These are phyloP conservation scores for Aspergillus neoniger DNA, from an alignment of 2,329 filamentous ascomycete species.

Conservation along the genomic window DNA sequence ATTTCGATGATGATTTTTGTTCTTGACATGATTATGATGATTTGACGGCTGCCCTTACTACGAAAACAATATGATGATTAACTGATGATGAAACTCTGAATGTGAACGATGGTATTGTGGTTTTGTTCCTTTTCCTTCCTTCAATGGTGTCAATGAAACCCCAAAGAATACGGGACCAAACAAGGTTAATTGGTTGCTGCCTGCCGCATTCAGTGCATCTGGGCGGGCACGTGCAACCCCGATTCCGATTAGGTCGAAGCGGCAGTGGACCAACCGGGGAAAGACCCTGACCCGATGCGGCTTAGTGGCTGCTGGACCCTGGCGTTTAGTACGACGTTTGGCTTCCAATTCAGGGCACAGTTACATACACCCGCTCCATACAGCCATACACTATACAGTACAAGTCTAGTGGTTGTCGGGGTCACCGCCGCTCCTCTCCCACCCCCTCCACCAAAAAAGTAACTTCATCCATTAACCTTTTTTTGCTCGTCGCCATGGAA, in stretches of 20 bases:
- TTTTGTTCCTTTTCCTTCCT: background rate
- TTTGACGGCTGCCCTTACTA: slow-evolving; percentile 1
- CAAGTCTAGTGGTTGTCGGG: slow-evolving; percentile 20
- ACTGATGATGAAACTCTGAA: background rate
- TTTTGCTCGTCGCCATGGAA: background rate
- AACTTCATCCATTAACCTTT: background rate
- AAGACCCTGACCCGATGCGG: background rate
- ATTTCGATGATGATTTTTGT: slow-evolving; percentile 1
- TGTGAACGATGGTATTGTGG: background rate
- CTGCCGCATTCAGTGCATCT: background rate
- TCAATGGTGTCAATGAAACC: too few species aligned
- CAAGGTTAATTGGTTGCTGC: background rate
- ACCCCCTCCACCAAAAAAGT: background rate
- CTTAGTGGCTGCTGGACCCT: slow-evolving; percentile 1
- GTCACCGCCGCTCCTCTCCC: slow-evolving; percentile 19
- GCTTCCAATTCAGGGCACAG: background rate
- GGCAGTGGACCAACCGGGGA: background rate
- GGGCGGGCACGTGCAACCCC: background rate
- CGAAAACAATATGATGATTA: background rate
- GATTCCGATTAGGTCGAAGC: background rate
- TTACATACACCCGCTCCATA: background rate
- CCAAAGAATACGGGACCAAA: background rate
- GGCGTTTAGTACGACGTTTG: background rate
- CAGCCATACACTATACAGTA: background rate
- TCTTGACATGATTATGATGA: slow-evolving; percentile 14